Base-by-base conservation (phyloP, 495 filamentous ascomycete species). In the Penicillium lividum region DNA sequence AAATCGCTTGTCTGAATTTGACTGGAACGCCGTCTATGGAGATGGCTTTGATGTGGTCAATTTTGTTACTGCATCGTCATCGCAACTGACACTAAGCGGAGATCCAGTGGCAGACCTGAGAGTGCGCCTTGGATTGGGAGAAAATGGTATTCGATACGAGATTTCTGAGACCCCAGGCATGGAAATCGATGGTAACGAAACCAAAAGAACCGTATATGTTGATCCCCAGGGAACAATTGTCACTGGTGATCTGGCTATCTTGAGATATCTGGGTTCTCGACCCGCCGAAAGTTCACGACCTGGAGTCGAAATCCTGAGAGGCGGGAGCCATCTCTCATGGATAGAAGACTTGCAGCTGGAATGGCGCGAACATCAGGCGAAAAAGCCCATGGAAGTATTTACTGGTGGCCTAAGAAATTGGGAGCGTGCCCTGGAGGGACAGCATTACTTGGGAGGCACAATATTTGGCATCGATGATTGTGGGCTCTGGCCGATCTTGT, bases 1-100 rank as follows among this genome's bases (percentile, higher is more conserved):
- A 73, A 98, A 98, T 62, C 87, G 89, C 46, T 70, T 80, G 18
- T 80, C 75, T 0, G 73, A 84, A 10, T 95, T 97, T 62, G 84
- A 92, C 63, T 97, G 94, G 95, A 79, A 86, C 22, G 77, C 71
- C 2, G 68, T 80, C 13, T 98, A 98, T 63, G 95, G 93, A 2
- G 57, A 56, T 0, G 94, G 94, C 1, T 97, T 92, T 55, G 88
- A 98, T 65, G 92, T 97, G 1, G 80, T 98, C 48, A 91, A 98
- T 62, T 82, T 89, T 64, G 71, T 78, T 7, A 77, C 73, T 25
- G 73, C 80, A 3, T 76, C 75, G 11, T 22, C 42, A 10, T 76
- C 81, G 10, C 77, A 80, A 34, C 66, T 91, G 6, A 79, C 79
- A 54, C 64, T 82, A 1, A 80, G 82, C 34, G 64, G 72, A 0